Evolutionary conservation across 2,329 filamentous ascomycete species (phyloP), one percentile per base, ranked within the genome.

Genomic region (Fonsecaea pedrosoi): DNA sequence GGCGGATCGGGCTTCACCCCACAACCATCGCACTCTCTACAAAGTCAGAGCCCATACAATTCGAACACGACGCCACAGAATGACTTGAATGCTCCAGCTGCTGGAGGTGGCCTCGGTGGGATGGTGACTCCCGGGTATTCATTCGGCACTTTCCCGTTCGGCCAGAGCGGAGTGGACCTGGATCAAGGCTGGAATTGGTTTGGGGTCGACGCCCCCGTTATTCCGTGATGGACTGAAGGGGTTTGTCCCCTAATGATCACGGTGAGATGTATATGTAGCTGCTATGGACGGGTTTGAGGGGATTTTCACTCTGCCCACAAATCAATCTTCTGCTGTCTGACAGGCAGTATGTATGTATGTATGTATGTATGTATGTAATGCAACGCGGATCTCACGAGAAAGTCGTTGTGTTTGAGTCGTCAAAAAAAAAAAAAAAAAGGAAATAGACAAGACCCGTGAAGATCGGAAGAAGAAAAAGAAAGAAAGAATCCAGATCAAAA

Each of bases 151-250:
- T 62, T 66, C 32, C 64, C 70, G 13, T 66, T 62, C 53, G 63
- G 60, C 40, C 61, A 70, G 64, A 57, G 45, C 12, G 69, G 78
- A 62, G 66, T 78, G 12, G 76, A 78, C 60, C 70, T 80, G 34
- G 78, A 79, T 64, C 77, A 79, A 61, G 78, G 78, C 21, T 80
- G 78, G 78, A 77, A 79, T 66, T 80, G 78, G 78, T 74, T 75
- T 58, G 74, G 76, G 9, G 61, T 72, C 6, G 70, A 72, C 58
- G 67, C 71, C 12, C 69, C 69, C 10, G 61, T 64, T 8, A 62
- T 67, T 40, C 65, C 48, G 42, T 66, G 54, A 57, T 57, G 34
- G 2, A 38, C 1, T 7, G 15, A 15, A 40, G 21, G 13, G 21
- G n/a, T 0, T 1, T 1, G 12, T n/a, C 7, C 7, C 35, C 7